Base-by-base conservation (phyloP, 257 asterid species). In the Dorcoceras hygrometricum region DNA sequence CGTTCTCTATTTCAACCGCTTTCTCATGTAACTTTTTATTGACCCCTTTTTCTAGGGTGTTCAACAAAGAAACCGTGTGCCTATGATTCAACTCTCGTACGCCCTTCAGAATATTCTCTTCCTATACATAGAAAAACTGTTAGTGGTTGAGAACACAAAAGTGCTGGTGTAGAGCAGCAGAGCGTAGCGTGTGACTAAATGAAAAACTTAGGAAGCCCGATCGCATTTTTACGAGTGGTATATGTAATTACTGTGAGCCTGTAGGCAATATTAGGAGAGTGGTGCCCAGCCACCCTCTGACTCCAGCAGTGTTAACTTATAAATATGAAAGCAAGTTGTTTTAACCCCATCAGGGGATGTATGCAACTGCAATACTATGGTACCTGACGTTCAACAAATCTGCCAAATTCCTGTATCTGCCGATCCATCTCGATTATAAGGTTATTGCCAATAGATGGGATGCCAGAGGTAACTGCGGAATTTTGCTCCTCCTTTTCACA, bases 371-470 rank as follows among this genome's bases (percentile, higher is more conserved):
- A 8, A 27, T 28, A 67, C 53, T 18, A 34, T 31, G 23, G 61
- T 81, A 88, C 96, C 96, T 88, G 96, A 74, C 76, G 82, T 79
- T 78, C 80, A 26, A 88, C 79, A 48, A 75, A 82, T 27, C 73
- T 79, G 23, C 67, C 76, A 39, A 86, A 76, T 57, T 86, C 96
- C 34, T 80, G 85, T 6, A 78, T 82, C 73, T 81, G 93, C 71
- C 74, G 79, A 62, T 84, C 85, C 1, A 84, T 67, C 75, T 88
- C 94, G 77, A 73, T 72, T 71, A 76, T 73, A 68, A 84, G 69
- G 26, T 80, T 34, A 68, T 48, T 72, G 50, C 80, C 81, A 25
- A 80, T 75, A 65, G 84, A 75, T 7, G 68, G 75, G 72, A 65
- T 53, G 4, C 89, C 84, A 61, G 87, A 84, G 63, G 81, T 65